Evolutionary conservation across 441 rosid species (phyloP).

Genomic region (Syzygium syzygioides): DNA sequence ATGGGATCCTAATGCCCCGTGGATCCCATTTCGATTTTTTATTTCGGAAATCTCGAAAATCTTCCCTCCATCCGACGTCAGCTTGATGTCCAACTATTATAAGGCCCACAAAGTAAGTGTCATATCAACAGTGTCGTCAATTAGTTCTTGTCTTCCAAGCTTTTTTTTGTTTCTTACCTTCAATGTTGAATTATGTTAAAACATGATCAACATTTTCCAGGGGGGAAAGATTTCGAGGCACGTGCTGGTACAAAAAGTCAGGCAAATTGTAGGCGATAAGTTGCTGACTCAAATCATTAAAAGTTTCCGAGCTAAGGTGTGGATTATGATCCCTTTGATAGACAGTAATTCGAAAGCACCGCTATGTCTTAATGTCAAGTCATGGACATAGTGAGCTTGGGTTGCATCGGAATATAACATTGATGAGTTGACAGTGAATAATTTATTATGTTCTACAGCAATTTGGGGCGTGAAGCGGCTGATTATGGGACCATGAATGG

Average conservation of each 20-base stretch:
- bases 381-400: neutral
- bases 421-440: neutral
- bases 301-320: neutral
- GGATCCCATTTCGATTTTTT: slow-evolving; percentile 73
- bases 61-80: slow-evolving; percentile 35
- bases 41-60: slow-evolving; percentile 54
- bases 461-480: neutral
- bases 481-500: neutral
- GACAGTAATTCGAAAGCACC: neutral
- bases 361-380: neutral
- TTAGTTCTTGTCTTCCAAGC: neutral
- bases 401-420: neutral
- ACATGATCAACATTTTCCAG: neutral
- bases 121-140: neutral
- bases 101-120: slow-evolving; percentile 13
- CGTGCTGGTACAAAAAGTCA: neutral
- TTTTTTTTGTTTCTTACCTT: neutral
- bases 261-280: neutral
- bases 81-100: slow-evolving; percentile 40
- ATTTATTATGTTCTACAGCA: neutral
- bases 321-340: neutral
- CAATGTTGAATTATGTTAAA: neutral
- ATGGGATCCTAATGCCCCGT: slow-evolving; percentile 56
- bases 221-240: neutral
- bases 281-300: neutral